Base-by-base conservation (phyloP, 129 eudicot species). In the Artemisia annua region DNA sequence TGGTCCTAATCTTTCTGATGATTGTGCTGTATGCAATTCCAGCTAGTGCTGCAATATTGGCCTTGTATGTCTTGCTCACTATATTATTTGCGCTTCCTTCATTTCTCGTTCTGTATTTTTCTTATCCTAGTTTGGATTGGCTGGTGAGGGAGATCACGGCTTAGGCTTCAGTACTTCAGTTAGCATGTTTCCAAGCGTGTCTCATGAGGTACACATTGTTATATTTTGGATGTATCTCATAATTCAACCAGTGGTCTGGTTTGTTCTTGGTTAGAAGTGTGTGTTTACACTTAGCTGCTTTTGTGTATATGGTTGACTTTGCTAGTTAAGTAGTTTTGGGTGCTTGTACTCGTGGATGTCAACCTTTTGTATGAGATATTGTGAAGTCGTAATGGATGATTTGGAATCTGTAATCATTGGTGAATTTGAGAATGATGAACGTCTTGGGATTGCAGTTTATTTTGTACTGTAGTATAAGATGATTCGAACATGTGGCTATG, bases 111-210 rank as follows among this genome's bases (percentile, higher is more conserved):
- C 80, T 89, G 76, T 85, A 85, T 85, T 84, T 89, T 70, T 81
- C 88, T 16, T 89, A 85, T 77, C 92, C 92, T 53, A 82, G 87
- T 79, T 73, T 89, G 88, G 92, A 89, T 85, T 89, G 96, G 96
- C 78, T 89, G 62, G 77, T 83, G 48, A 84, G 86, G 79, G 92
- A 89, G 79, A 89, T 89, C 69, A 55, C 78, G 67, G 64, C 83
- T 52, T 89, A 84, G 86, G 79, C 67, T 73, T 63, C 50, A 48
- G 60, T 54, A 54, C 24, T 0, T 12, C 19, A 11, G 6, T 20
- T 66, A 9, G 14, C 17, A 7, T 39, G 7, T 39, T 7, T 39
- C 46, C 46, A 39, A 39, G 46, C 46, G 0, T 39, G 46, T 39
- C 11, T 39, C 46, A 39, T 39, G 3, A 15, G 46, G 7, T 26